Base-by-base conservation (phyloP, 208 protist genomes). In the Wallacemonas sp. region DNA sequence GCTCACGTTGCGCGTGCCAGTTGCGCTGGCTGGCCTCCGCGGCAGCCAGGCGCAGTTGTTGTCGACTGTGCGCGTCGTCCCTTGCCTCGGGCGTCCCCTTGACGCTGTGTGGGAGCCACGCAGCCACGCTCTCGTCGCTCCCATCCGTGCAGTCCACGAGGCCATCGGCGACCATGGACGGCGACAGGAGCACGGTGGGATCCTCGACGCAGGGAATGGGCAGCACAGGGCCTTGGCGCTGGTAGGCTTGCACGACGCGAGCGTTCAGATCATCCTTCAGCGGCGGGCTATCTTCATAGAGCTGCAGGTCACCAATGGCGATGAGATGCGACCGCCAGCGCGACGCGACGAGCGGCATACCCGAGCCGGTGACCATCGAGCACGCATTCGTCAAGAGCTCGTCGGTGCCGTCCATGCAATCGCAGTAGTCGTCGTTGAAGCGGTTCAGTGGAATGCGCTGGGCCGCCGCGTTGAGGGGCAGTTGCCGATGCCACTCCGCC, bases 371-470 rank as follows among this genome's bases (percentile, higher is more conserved):
- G 10, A 59, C 52, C 82, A 90, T 92, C 36, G 83, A 91, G 66
- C 85, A 94, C 31, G 85, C 88, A 55, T 75, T 87, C 14, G 88
- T 92, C 50, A 84, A 72, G 28, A 87, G 59, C 70, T 94, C 88
- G 54, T 94, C 85, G 0, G 81, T 89, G 5, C 85, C 88, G 57
- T 94, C 88, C 2, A 86, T 28, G 67, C 85, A 94, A 68, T 94
- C 88, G 75, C 88, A 94, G 76, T 94, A 94, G 71, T 94, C 83
- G 63, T 92, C 88, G 71, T 90, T 87, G 22, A 94, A 49, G 57
- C 68, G 66, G 12, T 57, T 7, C 2, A 94, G 77, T 0, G 70
- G 71, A 50, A 94, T 86, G 31, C 48, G 54, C 68, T 89, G 81
- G 7, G 76, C 70, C n/a, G 81, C 85, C 5, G 74, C 39, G 69